phyloP scores from a whole-genome alignment of 169 alveolate species.

The Plasmodium malariae region DNA sequence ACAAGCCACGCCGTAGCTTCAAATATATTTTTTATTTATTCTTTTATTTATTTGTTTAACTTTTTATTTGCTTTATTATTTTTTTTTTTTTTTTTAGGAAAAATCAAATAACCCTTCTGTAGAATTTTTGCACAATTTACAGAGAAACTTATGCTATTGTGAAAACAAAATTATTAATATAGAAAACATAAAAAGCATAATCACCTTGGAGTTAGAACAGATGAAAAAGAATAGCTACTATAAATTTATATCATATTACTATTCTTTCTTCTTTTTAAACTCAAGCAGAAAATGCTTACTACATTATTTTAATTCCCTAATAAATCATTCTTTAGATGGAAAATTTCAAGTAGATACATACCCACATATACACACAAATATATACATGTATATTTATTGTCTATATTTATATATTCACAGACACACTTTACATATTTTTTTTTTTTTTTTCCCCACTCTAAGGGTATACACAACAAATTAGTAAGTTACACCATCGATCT shows the following conservation, averaged over 20 bases:
- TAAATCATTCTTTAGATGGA: conserved; percentile 28
- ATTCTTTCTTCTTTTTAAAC: conserved; percentile 44
- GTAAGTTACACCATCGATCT: conserved; percentile 52
- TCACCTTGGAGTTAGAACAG: conserved; percentile 53
- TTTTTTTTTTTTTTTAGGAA: conserved; percentile 30
- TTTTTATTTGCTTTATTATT: too few relatives aligned
- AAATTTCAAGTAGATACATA: conserved; percentile 29
- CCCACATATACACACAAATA: not conserved
- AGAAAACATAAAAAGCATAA: conserved; percentile 63
- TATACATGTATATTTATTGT: not conserved
- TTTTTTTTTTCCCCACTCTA: not conserved
- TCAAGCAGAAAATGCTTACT: conserved; percentile 36
- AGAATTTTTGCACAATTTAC: conserved; percentile 66
- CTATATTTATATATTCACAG: not conserved
- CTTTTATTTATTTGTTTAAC: too few relatives aligned
- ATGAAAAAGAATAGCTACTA: conserved; percentile 39
- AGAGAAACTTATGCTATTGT: conserved; percentile 65
- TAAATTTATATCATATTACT: conserved; percentile 23
- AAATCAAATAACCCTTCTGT: conserved; percentile 40
- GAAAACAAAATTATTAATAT: conserved; percentile 51
- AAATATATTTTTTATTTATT: not conserved
- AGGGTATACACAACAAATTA: conserved; percentile 46
- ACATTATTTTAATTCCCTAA: conserved; percentile 49
- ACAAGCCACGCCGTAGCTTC: not conserved
- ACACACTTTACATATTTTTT: not conserved